Evolutionary conservation across 139 green algal species (phyloP), one percentile per base, ranked within the genome.

Genomic region (Prasinococcaceae sp.): DNA sequence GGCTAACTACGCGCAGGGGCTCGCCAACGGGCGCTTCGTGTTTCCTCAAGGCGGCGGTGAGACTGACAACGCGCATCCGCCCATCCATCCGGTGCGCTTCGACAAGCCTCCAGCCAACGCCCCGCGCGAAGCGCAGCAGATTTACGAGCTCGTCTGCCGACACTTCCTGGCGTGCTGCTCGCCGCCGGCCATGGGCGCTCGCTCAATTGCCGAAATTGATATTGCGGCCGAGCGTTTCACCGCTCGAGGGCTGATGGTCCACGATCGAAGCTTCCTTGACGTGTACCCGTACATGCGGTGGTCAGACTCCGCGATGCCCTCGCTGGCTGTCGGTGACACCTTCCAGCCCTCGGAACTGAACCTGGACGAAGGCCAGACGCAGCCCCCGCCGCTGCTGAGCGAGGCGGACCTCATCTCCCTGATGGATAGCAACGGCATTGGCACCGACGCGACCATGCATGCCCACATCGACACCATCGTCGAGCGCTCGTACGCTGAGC

Each of bases 1-100:
- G 60, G 72, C 68, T 1, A 32, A 33, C 0, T 76, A 75, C 32
- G 67, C 63, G 17, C 30, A 49, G 16, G 26, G 49, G 12, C 44
- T 79, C 4, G n/a, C n/a, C n/a, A n/a, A n/a, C 8, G 36, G 20
- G 12, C 58, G 71, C 6, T 78, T 61, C 43, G 23, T 47, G 23
- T 22, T 23, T 12, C 69, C 69, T 28, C 48, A 29, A 46, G 51
- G 42, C 3, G 88, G 88, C 0, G 79, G 85, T 1, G 72, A 94
- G 57, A 75, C 89, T 46, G 83, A 92, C 64, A 72, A 87, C 64
- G 83, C 81, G 42, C 84, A 93, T 52, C 81, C 83, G 19, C 81
- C 90, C 47, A 98, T 98, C 66, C 83, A 96, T 53, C 90, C 90
- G n/a, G n/a, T n/a, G n/a, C n/a, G n/a, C n/a, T n/a, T n/a, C n/a